Percentiles rank a stretch among this genome's conserved stretches.
Evolutionary conservation across 2,329 filamentous ascomycete species (phyloP).

Genomic region (Aspergillus alliaceus): DNA sequence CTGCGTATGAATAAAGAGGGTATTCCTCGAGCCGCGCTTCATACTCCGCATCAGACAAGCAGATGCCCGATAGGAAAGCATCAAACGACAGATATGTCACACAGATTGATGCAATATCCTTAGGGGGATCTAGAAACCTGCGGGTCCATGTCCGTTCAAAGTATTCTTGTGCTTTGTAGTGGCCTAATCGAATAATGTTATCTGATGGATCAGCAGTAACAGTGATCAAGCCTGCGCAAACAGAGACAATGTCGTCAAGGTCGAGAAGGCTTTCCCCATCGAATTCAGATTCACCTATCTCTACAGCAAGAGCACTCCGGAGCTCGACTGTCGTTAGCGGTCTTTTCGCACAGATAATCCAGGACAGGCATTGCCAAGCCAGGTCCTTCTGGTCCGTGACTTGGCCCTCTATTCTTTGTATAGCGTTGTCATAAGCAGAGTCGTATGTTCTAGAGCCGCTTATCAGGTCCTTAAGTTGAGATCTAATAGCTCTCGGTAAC

Average conservation of each 20-base stretch:
- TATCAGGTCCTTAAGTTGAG: not conserved
- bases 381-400: conserved; percentile 27
- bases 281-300: conserved; percentile 24
- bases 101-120: conserved; percentile 14
- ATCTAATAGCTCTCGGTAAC: conserved; percentile 20
- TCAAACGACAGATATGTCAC: conserved; percentile 22
- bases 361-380: conserved; percentile 41
- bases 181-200: conserved; percentile 31
- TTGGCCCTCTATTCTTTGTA: conserved; percentile 47
- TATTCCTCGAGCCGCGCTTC: not conserved
- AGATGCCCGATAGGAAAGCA: conserved; percentile 1
- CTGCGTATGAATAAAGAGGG: not conserved
- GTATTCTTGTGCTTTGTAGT: conserved; percentile 34
- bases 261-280: conserved; percentile 38
- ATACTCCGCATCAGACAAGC: too few species aligned
- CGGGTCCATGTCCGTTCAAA: conserved; percentile 14
- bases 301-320: conserved; percentile 45
- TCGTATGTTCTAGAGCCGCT: not conserved
- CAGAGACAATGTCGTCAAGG: conserved; percentile 20
- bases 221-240: conserved; percentile 37
- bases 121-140: conserved; percentile 15
- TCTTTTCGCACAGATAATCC: conserved; percentile 41
- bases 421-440: conserved; percentile 20
- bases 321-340: conserved; percentile 39
- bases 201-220: conserved; percentile 31